A percentile compares a stretch with the other conserved stretches of the same genome.
These are phyloP conservation scores for Meyerozyma sp. DNA, from an alignment of 1,139 yeast species.

Conservation along the genomic window DNA sequence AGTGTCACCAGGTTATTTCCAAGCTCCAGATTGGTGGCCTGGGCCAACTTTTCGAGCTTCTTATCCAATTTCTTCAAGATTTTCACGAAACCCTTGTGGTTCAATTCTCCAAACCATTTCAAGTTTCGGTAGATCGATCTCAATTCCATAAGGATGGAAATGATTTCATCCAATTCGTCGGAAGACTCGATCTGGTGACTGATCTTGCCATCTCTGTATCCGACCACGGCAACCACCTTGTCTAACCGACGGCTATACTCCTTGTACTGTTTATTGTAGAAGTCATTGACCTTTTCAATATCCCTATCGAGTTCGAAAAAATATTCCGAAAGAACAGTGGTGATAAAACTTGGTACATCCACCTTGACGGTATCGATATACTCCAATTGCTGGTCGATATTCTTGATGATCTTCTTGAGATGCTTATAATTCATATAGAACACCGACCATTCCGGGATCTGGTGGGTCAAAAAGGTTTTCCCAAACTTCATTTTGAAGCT, in stretches of 20 bases:
- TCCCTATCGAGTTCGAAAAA: conserved; percentile 78
- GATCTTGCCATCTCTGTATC: conserved; percentile 20
- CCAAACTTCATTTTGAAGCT: conserved; percentile 68
- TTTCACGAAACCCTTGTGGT: conserved; percentile 84
- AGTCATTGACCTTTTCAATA: conserved; percentile 74
- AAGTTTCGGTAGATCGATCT: conserved; percentile 75
- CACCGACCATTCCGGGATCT: conserved; percentile 88
- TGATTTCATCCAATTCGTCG: conserved; percentile 76
- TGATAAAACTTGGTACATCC: conserved; percentile 18
- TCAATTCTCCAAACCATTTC: conserved; percentile 91
- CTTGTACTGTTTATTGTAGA: conserved; percentile 64
- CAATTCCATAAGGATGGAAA: conserved; percentile 70
- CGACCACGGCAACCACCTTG: conserved; percentile 35
- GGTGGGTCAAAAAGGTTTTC: conserved; percentile 72
- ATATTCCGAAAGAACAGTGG: conserved; percentile 51
- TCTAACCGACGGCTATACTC: conserved; percentile 71
- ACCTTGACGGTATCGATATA: conserved; percentile 34
- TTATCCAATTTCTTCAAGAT: conserved; percentile 89
- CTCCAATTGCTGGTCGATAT: conserved; percentile 21
- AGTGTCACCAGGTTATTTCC: conserved; percentile 11
- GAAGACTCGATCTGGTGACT: conserved; percentile 31
- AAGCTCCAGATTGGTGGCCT: conserved; percentile 14
- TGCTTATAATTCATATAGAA: conserved; percentile 83
- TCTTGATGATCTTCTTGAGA: conserved; percentile 74
- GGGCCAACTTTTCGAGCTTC: conserved; percentile 38